Base-by-base conservation (phyloP, 352 stramenopile species). In the Peronospora belbahrii region DNA sequence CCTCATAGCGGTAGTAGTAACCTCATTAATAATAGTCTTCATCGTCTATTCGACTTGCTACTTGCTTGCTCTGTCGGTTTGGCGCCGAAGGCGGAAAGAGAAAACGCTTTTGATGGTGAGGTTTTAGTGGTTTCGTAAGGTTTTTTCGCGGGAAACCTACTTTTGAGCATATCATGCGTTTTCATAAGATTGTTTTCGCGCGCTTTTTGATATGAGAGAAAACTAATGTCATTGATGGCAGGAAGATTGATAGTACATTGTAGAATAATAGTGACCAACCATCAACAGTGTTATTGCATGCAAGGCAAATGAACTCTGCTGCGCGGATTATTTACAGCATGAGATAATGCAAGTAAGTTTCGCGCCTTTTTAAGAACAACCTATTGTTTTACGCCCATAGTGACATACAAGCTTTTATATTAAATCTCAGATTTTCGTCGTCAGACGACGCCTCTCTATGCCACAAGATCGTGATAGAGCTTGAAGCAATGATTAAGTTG, bases 91-190 rank as follows among this genome's bases (percentile, higher is more conserved):
- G 32, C 15, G 8, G 22, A 46, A 27, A 57, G 39, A 57, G 36
- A 46, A 51, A 46, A 42, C 55, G 48, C 47, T 52, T 62, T 53
- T 52, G 27, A 42, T 27, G 15, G n/a, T 34, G 55, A 65, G 59
- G 59, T 69, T 69, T 62, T 69, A 32, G 38, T 10, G 11, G 5
- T 6, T 25, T 4, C n/a, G 14, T 22, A 34, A 64, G 59, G 59
- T 67, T 68, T 65, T 65, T 62, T 42, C 27, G 42, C 47, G 37
- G n/a, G 5, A 51, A 32, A 48, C 42, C 34, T 41, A 15, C 22
- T 15, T 10, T 43, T 39, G 22, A 9, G 54, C 37, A 55, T 63
- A 2, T 0, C 36, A 59, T 59, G 42, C 33, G 1, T 4, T 3
- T 19, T 1, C 2, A 24, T 15, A 45, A 45, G 28, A 4, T 45